A percentile compares a stretch with the other conserved stretches of the same genome.
phyloP scores from a whole-genome alignment of 2,329 filamentous ascomycete species.

The Fusarium oxysporum region DNA sequence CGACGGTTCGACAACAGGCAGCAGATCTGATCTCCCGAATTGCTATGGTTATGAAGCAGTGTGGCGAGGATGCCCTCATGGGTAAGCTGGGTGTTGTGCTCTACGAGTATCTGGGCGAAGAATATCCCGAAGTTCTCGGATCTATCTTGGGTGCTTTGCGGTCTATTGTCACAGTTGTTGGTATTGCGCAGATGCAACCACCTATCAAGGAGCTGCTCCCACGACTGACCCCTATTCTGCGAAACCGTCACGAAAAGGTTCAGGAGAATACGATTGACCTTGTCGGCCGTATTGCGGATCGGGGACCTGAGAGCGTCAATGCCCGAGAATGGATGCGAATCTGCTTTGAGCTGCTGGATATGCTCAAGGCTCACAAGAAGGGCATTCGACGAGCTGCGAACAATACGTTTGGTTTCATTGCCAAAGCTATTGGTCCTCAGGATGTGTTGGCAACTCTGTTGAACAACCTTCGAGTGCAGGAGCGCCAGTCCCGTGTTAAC shows the following conservation, averaged over 20 bases:
- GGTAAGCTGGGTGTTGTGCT: slow-evolving; percentile 93
- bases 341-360: slow-evolving; percentile 97
- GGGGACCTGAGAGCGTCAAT: slow-evolving; percentile 95
- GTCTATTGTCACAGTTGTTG: slow-evolving; percentile 96
- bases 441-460: slow-evolving; percentile 95
- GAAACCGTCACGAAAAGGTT: slow-evolving; percentile 98
- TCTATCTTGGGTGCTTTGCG: slow-evolving; percentile 95
- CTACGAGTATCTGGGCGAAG: slow-evolving; percentile 98
- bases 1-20: slow-evolving; percentile 95
- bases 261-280: slow-evolving; percentile 99
- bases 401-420: slow-evolving; percentile 99
- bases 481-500: slow-evolving; percentile 97
- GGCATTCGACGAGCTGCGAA: slow-evolving; percentile 97
- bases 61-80: slow-evolving; percentile 94
- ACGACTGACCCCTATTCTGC: slow-evolving; percentile 94
- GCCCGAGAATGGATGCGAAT: slow-evolving; percentile 99
- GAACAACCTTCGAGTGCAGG: slow-evolving; percentile 96
- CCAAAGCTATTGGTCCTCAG: slow-evolving; percentile 97
- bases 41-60: slow-evolving; percentile 99
- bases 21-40: slow-evolving; percentile 97
- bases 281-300: slow-evolving; percentile 96
- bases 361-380: slow-evolving; percentile 99
- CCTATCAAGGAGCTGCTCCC: slow-evolving; percentile 96
- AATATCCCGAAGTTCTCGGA: slow-evolving; percentile 96
- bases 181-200: slow-evolving; percentile 97